Conservation (phyloP, 176 grass and related monocot genomes). For the Cenchrus purpureus region DNA sequence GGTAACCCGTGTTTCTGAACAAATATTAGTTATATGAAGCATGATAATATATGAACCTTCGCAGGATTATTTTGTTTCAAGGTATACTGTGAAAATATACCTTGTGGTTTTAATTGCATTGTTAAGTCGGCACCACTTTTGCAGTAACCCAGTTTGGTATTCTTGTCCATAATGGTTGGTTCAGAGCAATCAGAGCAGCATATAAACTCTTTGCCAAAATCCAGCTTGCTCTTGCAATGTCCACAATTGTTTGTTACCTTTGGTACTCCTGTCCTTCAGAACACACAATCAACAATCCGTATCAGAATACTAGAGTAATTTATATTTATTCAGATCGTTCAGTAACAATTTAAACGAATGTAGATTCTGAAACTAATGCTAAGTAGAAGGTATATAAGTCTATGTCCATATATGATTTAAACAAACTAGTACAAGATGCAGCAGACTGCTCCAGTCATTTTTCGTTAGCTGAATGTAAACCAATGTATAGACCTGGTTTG, state of each 20-base stretch:
- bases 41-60: background rate
- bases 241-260: conserved; percentile 64
- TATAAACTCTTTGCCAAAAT: conserved; percentile 80
- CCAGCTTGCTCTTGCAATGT: conserved; percentile 76
- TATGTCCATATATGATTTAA: background rate
- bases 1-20: background rate
- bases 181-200: conserved; percentile 87
- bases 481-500: conserved; percentile 57
- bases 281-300: conserved; percentile 15
- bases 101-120: conserved; percentile 72
- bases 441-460: background rate
- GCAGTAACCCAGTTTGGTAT: conserved; percentile 71
- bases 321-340: background rate
- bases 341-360: background rate
- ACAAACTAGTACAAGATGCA: conserved; percentile 18
- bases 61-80: conserved; percentile 3
- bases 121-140: conserved; percentile 57
- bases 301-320: conserved; percentile 10
- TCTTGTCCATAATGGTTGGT: conserved; percentile 61
- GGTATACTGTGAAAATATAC: conserved; percentile 36
- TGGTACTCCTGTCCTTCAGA: conserved; percentile 62
- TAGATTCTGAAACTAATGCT: background rate
- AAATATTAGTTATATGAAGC: no score
- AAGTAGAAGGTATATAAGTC: conserved; percentile 13
- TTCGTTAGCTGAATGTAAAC: background rate